Base-by-base conservation (phyloP, 257 asterid species). In the Cordia subcordata region DNA sequence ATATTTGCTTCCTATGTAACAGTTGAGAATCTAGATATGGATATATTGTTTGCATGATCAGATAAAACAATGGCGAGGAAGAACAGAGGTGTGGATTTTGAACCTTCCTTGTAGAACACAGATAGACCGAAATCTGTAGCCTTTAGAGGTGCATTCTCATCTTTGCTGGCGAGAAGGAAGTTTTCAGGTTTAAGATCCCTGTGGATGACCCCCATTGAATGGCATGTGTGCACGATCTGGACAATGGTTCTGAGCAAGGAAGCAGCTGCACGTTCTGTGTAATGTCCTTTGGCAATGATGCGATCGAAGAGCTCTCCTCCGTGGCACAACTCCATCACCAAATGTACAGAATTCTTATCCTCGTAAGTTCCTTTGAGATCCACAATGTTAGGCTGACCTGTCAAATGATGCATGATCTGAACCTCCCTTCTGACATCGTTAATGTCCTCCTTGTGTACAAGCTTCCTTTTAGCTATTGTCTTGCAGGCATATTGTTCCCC, bases 301-400 rank as follows among this genome's bases (percentile, higher is more conserved):
- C 97, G 79, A 68, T 90, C 97, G 66, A 90, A 90, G 8, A 90
- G 88, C 83, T 90, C 97, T 15, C 97, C 97, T 10, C 97, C 97
- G 13, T 88, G 96, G 61, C 97, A 90, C 18, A 90, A 69, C 78
- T 90, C 96, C 95, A 90, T 81, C 57, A 90, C 94, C 67, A 90
- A 57, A 54, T 90, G 92, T 55, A 90, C 96, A 3, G 89, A 81
- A 46, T 90, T 92, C 78, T 90, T 90, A 67, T 90, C 97, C 70
- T 90, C 97, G 58, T 72, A 90, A 0, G 94, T 95, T 19, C 97
- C 97, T 73, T 81, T 86, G 10, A 86, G 77, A 69, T 85, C 88
- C 15, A 90, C 97, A 35, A 90, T 78, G 51, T 90, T 90, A 5
- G 77, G 65, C 65, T 90, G 97, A 0, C 94, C 97, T 13, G 96